Evolutionary conservation across 208 protist species (phyloP).

Genomic region (Pavlovales sp.): DNA sequence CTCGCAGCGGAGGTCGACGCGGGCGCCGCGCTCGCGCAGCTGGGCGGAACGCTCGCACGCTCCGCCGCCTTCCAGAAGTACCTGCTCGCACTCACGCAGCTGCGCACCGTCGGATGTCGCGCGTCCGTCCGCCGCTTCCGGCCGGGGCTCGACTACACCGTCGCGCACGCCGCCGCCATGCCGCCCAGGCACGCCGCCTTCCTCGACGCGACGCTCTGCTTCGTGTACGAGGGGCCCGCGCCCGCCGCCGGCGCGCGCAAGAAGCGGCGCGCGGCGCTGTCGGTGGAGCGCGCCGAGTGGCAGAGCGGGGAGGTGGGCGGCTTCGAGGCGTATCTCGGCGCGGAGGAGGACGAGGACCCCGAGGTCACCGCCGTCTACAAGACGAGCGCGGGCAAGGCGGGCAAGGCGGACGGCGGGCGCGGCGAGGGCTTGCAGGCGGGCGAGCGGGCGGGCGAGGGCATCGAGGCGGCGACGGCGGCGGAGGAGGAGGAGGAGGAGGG

Average conservation of each 20-base stretch:
- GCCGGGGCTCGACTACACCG: conserved; percentile 52
- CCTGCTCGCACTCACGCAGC: background rate
- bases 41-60: background rate
- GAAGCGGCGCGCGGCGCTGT: background rate
- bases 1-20: background rate
- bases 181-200: background rate
- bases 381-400: no score
- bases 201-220: conserved; percentile 30
- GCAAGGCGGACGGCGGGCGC: no score
- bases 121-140: conserved; percentile 39
- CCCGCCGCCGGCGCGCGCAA: background rate
- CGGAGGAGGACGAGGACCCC: conserved; percentile 18
- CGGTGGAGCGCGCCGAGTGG: background rate
- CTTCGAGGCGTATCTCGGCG: conserved; percentile 44
- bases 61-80: conserved; percentile 20
- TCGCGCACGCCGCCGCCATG: conserved; percentile 34
- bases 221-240: conserved; percentile 1
- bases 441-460: background rate
- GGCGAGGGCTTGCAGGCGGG: no score
- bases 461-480: background rate
- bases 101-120: background rate
- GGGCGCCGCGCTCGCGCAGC: background rate
- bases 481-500: conserved; percentile 10
- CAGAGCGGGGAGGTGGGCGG: conserved; percentile 44
- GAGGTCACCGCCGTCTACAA: background rate